Percentiles rank a stretch among this genome's conserved stretches.
These are phyloP conservation scores for Pouteria glomerata DNA, from an alignment of 148 eudicot genomes.

Conservation along the genomic window DNA sequence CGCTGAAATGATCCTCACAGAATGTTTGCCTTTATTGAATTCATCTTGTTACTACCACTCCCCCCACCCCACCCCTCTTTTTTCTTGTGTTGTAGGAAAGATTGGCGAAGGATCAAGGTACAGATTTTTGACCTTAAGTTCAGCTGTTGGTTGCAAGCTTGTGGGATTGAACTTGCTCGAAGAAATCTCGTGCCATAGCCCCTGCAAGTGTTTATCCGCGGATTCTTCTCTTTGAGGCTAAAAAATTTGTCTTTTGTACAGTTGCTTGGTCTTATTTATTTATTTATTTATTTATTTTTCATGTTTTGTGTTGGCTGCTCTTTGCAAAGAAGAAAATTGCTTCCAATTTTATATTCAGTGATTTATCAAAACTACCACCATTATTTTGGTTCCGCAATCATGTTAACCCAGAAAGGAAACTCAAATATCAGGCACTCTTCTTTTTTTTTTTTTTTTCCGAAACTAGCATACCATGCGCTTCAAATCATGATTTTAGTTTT, in stretches of 20 bases:
- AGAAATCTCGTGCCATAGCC: not conserved
- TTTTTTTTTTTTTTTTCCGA: no score
- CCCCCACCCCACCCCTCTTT: not conserved
- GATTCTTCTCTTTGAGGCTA: not conserved
- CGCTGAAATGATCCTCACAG: not conserved
- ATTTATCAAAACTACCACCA: no score
- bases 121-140: not conserved
- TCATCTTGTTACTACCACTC: not conserved
- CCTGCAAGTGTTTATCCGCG: not conserved
- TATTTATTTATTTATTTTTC: no score
- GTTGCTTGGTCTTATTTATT: conserved; percentile 3
- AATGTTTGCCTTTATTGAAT: not conserved
- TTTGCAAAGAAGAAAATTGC: no score
- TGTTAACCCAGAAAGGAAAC: no score
- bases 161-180: not conserved
- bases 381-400: no score
- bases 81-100: conserved; percentile 8
- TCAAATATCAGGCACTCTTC: no score
- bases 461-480: no score
- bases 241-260: not conserved
- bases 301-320: conserved; percentile 7
- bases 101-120: not conserved
- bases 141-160: not conserved
- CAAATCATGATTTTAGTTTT: no score
- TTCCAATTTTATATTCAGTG: no score